Evolutionary conservation across 768 basidiomycete species (phyloP).

Genomic region (Pulveroboletus sp.): DNA sequence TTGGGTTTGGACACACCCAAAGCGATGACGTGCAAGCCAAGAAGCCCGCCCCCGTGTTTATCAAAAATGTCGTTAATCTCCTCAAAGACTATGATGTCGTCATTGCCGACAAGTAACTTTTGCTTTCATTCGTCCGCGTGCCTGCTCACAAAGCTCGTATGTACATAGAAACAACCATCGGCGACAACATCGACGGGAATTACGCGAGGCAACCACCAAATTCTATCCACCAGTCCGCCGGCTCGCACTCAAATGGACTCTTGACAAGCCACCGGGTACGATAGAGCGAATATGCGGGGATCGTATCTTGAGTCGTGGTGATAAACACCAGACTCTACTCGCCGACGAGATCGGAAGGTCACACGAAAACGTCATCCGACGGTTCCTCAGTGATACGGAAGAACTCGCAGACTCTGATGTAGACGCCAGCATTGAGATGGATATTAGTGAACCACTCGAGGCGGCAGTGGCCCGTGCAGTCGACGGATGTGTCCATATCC

Average conservation of each 20-base stretch:
- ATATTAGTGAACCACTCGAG: conserved; percentile 50
- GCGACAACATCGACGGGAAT: conserved; percentile 64
- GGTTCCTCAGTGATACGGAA: conserved; percentile 64
- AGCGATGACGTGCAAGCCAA: conserved; percentile 84
- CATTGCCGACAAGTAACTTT: conserved; percentile 82
- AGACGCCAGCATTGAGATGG: conserved; percentile 65
- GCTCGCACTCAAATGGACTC: conserved; percentile 76
- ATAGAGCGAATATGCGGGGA: conserved; percentile 74
- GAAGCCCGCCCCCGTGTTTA: conserved; percentile 63
- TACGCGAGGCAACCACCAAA: conserved; percentile 51
- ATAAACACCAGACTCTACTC: conserved; percentile 79
- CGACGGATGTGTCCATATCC: conserved; percentile 47
- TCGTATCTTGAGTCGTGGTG: conserved; percentile 70
- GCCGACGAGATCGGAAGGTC: conserved; percentile 45
- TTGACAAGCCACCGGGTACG: conserved; percentile 51
- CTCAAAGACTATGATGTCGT: conserved; percentile 70
- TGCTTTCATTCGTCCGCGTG: not conserved
- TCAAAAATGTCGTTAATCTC: conserved; percentile 63
- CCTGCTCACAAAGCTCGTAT: not conserved
- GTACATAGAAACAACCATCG: conserved; percentile 81
- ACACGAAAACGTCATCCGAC: conserved; percentile 82
- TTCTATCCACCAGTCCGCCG: conserved; percentile 58
- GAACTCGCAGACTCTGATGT: conserved; percentile 60
- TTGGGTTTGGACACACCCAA: conserved; percentile 87
- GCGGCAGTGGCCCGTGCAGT: conserved; percentile 55